Evolutionary conservation across 305 asterid genomes (phyloP), one percentile per base, ranked within the genome.

Genomic region (Solanum hybrid): DNA sequence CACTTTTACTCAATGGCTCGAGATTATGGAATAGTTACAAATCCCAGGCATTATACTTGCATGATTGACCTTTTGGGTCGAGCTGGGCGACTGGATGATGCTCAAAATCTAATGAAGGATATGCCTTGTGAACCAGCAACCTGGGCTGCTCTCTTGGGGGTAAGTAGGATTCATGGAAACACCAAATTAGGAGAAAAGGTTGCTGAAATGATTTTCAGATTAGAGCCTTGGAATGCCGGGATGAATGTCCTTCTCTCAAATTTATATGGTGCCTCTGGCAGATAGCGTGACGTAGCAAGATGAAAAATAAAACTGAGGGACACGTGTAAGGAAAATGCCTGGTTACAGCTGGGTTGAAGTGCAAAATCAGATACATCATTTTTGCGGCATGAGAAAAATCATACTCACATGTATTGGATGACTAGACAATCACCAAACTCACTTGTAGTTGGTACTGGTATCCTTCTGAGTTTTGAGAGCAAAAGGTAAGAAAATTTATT

Each of bases 271-370:
- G 93, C 97, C 84, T 94, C 98, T 11, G 98, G 97, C 40, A 95
- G 97, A 89, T 97, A 98, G 99, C 92, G 13, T 34, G 99, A 97
- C 89, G 99, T 92, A 91, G 94, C 27, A 94, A 91, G 88, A 95
- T 95, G 98, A 45, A 93, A 98, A 88, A 79, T 91, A 88, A 94
- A 91, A 91, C 93, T 95, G 99, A 93, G 95, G 91, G 97, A 94
- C 60, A 91, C 92, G 98, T 15, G 92, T 93, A 17, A 93, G 66
- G 89, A 96, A 95, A 90, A 89, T 90, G 29, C 97, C 93, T 1
- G 99, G 99, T 40, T 96, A 95, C 89, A 97, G 99, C 90, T 97
- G 99, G 99, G 94, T 97, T 29, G 99, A 97, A 91, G 95, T 93
- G 69, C 91, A 92, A 85, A 93, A 92, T 93, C 94, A 92, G 91